Evolutionary conservation across 768 basidiomycete species (phyloP).

Genomic region (Boletus rex-veris): DNA sequence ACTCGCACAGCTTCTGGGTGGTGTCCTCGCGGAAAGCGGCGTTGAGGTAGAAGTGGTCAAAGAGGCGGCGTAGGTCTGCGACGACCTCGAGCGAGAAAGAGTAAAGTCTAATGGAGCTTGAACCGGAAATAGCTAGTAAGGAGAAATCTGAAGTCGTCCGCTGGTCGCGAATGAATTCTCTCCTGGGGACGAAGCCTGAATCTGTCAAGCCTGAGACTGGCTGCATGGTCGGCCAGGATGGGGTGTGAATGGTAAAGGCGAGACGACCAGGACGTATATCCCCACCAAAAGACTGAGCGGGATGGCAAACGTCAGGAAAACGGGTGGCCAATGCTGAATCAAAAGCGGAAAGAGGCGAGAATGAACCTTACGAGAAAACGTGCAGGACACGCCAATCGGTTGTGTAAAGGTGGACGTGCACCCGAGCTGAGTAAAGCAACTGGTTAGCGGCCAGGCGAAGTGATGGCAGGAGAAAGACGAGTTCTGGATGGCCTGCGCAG

Average conservation of each 20-base stretch:
- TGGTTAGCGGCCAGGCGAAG: slow-evolving; percentile 7
- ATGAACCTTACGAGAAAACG: slow-evolving; percentile 31
- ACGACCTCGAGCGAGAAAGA: slow-evolving; percentile 58
- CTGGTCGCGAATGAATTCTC: slow-evolving; percentile 67
- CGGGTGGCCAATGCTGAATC: slow-evolving; percentile 31
- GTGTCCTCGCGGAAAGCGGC: slow-evolving; percentile 52
- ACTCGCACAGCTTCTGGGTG: slow-evolving; percentile 59
- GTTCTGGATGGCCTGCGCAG: slow-evolving; percentile 12
- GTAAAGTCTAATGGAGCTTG: slow-evolving; percentile 65
- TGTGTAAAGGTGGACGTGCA: slow-evolving; percentile 13
- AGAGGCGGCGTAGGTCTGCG: slow-evolving; percentile 50
- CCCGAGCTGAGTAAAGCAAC: slow-evolving; percentile 9
- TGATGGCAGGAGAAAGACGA: not conserved
- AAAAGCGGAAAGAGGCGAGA: slow-evolving; percentile 27
- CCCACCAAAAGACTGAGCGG: slow-evolving; percentile 23
- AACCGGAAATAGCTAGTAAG: slow-evolving; percentile 63
- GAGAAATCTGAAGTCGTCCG: slow-evolving; percentile 57
- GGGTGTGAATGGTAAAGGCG: slow-evolving; percentile 18
- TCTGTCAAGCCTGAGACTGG: slow-evolving; percentile 36
- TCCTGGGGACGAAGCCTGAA: slow-evolving; percentile 59
- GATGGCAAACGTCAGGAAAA: slow-evolving; percentile 39
- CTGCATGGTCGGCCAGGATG: slow-evolving; percentile 29
- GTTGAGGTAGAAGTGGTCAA: slow-evolving; percentile 46
- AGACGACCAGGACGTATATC: slow-evolving; percentile 26
- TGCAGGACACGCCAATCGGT: slow-evolving; percentile 29